These are phyloP conservation scores for Durio zibethinus DNA, from an alignment of 345 rosid genomes.

Conservation along the genomic window DNA sequence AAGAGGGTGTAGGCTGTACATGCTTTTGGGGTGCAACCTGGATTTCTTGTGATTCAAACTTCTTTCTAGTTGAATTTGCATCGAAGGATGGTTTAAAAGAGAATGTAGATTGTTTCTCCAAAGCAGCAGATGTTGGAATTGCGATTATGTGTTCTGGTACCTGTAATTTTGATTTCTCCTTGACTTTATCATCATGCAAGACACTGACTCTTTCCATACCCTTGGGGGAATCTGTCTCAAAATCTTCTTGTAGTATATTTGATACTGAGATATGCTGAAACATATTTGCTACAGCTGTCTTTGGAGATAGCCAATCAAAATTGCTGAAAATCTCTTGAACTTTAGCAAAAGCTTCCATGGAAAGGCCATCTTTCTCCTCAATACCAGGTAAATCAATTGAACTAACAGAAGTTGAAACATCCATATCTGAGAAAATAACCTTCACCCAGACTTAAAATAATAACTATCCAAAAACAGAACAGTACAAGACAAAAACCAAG, in stretches of 20 bases:
- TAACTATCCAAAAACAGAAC: constrained; percentile 14
- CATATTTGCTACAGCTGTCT: constrained; percentile 45
- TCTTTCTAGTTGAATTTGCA: background rate
- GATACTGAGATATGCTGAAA: constrained; percentile 51
- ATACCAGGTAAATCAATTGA: constrained; percentile 45
- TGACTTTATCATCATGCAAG: constrained; percentile 38
- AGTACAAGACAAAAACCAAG: background rate
- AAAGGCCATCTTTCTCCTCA: constrained; percentile 62
- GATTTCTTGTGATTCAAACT: background rate
- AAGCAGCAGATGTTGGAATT: constrained; percentile 27
- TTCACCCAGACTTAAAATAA: constrained; percentile 36
- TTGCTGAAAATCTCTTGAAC: constrained; percentile 55
- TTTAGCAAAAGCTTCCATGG: constrained; percentile 66
- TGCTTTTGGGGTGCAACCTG: background rate
- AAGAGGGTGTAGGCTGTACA: background rate
- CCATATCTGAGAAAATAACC: constrained; percentile 77
- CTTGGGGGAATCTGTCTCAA: constrained; percentile 37
- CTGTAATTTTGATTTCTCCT: constrained; percentile 34
- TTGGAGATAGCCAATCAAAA: constrained; percentile 57
- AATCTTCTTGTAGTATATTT: constrained; percentile 43
- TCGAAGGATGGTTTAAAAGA: constrained; percentile 14
- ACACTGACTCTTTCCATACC: constrained; percentile 33
- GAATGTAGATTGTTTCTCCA: constrained; percentile 24
- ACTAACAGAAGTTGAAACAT: constrained; percentile 37
- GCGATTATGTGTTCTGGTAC: constrained; percentile 26